phyloP scores from a whole-genome alignment of 257 asterid genomes.

The Apocynum venetum region DNA sequence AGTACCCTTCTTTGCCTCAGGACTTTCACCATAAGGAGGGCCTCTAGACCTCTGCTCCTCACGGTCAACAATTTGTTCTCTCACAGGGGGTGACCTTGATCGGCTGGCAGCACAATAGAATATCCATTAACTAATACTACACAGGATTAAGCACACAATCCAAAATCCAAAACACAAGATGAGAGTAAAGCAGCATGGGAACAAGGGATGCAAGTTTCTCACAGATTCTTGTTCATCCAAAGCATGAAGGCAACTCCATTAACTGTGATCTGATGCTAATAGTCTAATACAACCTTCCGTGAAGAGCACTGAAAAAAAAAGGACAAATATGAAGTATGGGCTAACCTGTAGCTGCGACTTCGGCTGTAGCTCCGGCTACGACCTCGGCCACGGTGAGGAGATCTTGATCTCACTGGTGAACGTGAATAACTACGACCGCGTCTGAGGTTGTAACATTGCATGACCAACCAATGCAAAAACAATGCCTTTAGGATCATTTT shows the following conservation, averaged over 20 bases:
- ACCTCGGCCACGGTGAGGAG: constrained; percentile 51
- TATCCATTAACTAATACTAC: neutral
- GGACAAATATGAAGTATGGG: neutral
- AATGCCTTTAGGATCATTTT: too few species aligned
- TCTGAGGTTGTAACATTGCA: constrained; percentile 28
- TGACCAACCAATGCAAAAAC: constrained; percentile 4
- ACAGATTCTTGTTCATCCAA: neutral
- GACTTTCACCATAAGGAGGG: constrained; percentile 41
- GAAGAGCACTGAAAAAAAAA: neutral
- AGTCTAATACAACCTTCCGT: neutral
- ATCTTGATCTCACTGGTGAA: constrained; percentile 76
- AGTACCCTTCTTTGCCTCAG: constrained; percentile 33
- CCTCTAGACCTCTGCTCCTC: constrained; percentile 62
- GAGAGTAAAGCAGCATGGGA: neutral
- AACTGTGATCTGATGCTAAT: neutral
- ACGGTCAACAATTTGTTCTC: constrained; percentile 49
- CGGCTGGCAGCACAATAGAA: constrained; percentile 39
- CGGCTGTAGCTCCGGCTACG: constrained; percentile 34
- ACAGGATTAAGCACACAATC: neutral
- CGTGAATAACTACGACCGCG: constrained; percentile 64
- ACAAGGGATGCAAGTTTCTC: neutral
- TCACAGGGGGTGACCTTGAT: constrained; percentile 77
- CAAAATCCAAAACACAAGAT: neutral
- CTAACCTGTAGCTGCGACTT: constrained; percentile 39
- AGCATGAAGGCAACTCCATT: neutral